A percentile compares a stretch with the other conserved stretches of the same genome.
These are phyloP conservation scores for Hypoxylon crocopeplum DNA, from an alignment of 495 filamentous ascomycete genomes.

Conservation along the genomic window DNA sequence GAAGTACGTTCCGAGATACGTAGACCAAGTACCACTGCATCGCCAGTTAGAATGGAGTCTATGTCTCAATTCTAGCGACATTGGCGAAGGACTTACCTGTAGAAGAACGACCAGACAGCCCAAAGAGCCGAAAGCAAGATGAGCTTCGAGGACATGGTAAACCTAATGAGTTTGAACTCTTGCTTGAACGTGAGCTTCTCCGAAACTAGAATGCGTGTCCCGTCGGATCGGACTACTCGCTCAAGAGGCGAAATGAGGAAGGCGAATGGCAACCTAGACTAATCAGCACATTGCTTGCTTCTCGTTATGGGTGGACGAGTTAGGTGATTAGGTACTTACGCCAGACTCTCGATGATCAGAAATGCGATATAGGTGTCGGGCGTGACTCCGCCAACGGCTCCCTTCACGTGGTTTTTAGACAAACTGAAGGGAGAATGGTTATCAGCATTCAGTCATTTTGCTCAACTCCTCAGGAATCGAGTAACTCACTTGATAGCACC, in stretches of 20 bases:
- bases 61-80: background rate
- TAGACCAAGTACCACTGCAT: constrained; percentile 49
- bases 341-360: constrained; percentile 33
- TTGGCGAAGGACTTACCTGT: constrained; percentile 48
- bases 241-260: constrained; percentile 54
- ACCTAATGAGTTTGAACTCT: constrained; percentile 29
- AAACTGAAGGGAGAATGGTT: constrained; percentile 44
- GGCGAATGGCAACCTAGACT: constrained; percentile 51
- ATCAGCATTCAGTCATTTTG: constrained; percentile 49
- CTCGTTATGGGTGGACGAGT: no score
- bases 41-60: background rate
- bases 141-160: constrained; percentile 35
- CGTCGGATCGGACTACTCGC: constrained; percentile 53
- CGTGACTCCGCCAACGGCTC: constrained; percentile 25
- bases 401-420: constrained; percentile 30
- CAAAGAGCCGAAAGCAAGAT: constrained; percentile 33
- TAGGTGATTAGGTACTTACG: constrained; percentile 8
- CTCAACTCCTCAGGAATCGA: constrained; percentile 41
- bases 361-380: constrained; percentile 33
- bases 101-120: constrained; percentile 52
- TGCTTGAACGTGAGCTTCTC: constrained; percentile 34
- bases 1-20: constrained; percentile 58
- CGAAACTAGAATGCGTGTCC: constrained; percentile 50
- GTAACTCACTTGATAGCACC: constrained; percentile 53
- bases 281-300: constrained; percentile 29